A percentile compares a stretch with the other conserved stretches of the same genome.
phyloP scores from a whole-genome alignment of 768 basidiomycete genomes.

The Dioszegia crocea region DNA sequence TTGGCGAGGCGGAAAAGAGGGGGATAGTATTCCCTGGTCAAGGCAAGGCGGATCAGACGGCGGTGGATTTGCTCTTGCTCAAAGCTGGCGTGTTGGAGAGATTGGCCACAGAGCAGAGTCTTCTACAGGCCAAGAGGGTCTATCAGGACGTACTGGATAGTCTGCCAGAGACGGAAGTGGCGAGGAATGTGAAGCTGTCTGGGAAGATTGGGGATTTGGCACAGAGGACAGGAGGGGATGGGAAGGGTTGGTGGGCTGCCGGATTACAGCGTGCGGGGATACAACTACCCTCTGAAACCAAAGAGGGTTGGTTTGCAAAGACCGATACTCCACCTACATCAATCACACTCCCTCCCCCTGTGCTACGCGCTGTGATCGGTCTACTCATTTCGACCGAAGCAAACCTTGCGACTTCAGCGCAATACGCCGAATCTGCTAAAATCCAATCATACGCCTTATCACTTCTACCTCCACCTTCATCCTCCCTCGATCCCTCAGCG shows the following conservation, averaged over 20 bases:
- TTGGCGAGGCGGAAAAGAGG: conserved; percentile 30
- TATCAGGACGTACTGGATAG: conserved; percentile 39
- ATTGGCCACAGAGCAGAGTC: conserved; percentile 28
- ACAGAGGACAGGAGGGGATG: conserved; percentile 22
- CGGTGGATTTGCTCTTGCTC: conserved; percentile 38
- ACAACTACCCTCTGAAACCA: conserved; percentile 5
- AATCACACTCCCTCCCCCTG: conserved; percentile 17
- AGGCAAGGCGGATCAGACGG: conserved; percentile 28
- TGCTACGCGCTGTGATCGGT: conserved; percentile 37
- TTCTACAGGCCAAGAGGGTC: conserved; percentile 35
- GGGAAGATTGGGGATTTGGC: conserved; percentile 44
- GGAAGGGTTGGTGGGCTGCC: conserved; percentile 41
- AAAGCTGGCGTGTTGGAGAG: conserved; percentile 47
- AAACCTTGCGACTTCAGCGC: conserved; percentile 21
- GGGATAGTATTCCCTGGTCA: conserved; percentile 36
- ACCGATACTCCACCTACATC: not conserved
- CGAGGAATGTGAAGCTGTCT: conserved; percentile 29
- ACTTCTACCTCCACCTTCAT: conserved; percentile 18
- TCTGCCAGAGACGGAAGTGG: conserved; percentile 10
- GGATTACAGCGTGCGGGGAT: conserved; percentile 33
- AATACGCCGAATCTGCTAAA: conserved; percentile 22
- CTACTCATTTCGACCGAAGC: conserved; percentile 40
- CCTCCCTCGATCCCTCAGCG: conserved; percentile 7
- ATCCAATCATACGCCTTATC: conserved; percentile 30
- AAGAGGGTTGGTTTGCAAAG: conserved; percentile 15